Conservation (phyloP, 208 protist species). For the Leishmania braziliensis region DNA sequence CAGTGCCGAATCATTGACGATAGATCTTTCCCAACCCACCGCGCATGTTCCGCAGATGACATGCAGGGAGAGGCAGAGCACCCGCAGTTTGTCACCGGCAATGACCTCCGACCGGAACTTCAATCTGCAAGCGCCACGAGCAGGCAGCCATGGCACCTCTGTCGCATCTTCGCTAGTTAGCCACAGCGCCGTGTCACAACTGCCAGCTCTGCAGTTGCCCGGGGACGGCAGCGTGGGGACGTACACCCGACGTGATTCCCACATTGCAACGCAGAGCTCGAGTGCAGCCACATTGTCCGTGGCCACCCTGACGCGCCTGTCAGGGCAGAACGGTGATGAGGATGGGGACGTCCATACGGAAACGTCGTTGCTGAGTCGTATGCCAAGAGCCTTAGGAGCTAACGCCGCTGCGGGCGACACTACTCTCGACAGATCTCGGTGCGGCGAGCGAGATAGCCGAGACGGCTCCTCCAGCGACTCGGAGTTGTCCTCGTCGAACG, state of each 20-base stretch:
- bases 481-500: conserved; percentile 4
- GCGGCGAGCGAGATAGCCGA: neutral
- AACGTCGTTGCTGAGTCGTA: conserved; percentile 2
- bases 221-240: neutral
- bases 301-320: neutral
- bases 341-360: neutral
- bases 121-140: conserved; percentile 15
- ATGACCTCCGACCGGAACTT: neutral
- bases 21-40: neutral
- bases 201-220: neutral
- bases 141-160: conserved; percentile 17
- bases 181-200: neutral
- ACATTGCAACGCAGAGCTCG: neutral
- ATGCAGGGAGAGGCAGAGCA: neutral
- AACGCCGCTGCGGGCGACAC: neutral
- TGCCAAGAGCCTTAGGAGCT: neutral
- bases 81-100: neutral
- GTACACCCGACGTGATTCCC: neutral
- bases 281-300: neutral
- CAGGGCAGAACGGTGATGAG: neutral
- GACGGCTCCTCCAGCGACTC: neutral
- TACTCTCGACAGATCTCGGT: neutral
- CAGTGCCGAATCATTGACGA: neutral
- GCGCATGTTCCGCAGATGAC: neutral
- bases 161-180: conserved; percentile 5